phyloP scores from a whole-genome alignment of 805 yeast genomes.

The Isabelozyma rhagii region DNA sequence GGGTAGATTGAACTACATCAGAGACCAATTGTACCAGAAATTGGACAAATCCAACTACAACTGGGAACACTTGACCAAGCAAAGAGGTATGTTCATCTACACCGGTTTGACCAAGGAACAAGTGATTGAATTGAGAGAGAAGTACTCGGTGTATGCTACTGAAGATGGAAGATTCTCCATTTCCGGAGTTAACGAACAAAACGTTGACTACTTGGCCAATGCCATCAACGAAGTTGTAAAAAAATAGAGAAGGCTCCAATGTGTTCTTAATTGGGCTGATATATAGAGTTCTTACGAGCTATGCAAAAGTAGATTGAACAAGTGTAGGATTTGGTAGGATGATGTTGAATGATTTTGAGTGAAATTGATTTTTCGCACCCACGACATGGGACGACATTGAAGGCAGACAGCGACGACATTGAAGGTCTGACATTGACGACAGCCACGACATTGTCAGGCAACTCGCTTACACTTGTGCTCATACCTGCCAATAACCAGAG shows the following conservation, averaged over 20 bases:
- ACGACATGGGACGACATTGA: too few relatives aligned
- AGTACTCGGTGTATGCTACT: slow-evolving; percentile 80
- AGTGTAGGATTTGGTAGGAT: too few relatives aligned
- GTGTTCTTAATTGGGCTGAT: neutral
- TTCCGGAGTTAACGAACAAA: slow-evolving; percentile 79
- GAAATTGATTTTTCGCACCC: too few relatives aligned
- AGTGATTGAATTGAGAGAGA: slow-evolving; percentile 64
- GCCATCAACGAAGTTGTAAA: slow-evolving; percentile 52
- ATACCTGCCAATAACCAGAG: too few relatives aligned
- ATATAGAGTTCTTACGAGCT: neutral
- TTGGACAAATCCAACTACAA: slow-evolving; percentile 60
- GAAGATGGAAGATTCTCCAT: slow-evolving; percentile 89
- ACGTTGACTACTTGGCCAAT: slow-evolving; percentile 72
- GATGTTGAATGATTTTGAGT: too few relatives aligned
- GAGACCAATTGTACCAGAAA: slow-evolving; percentile 59
- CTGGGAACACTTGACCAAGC: slow-evolving; percentile 86
- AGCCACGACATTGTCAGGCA: too few relatives aligned
- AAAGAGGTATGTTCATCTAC: slow-evolving; percentile 95
- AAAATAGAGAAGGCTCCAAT: slow-evolving; percentile 7
- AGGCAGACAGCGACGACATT: too few relatives aligned
- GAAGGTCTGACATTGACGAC: too few relatives aligned
- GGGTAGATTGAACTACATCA: slow-evolving; percentile 70
- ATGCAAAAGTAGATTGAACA: neutral
- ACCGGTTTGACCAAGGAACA: slow-evolving; percentile 77
- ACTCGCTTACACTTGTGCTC: too few relatives aligned